Evolutionary conservation across 352 stramenopile species (phyloP).

Genomic region (Albugo laibachii): DNA sequence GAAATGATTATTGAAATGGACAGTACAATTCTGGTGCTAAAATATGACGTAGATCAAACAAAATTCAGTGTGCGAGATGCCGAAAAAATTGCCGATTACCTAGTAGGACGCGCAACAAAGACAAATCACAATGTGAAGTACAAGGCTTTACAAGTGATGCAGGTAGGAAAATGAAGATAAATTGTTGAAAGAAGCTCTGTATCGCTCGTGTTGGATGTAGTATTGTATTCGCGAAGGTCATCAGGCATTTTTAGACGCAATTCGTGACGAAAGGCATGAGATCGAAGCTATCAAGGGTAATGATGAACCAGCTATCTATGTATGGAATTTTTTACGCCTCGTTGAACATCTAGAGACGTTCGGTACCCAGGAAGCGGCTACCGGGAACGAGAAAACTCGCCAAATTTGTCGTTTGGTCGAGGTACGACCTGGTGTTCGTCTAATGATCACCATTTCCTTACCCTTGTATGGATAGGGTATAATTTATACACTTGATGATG

Average conservation of each 20-base stretch:
- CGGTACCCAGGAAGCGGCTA: slow-evolving; percentile 48
- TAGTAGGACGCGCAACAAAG: slow-evolving; percentile 52
- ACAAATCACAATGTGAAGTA: slow-evolving; percentile 73
- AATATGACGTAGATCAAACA: slow-evolving; percentile 19
- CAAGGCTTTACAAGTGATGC: slow-evolving; percentile 72
- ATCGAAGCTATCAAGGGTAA: slow-evolving; percentile 9
- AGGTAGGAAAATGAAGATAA: slow-evolving; percentile 14
- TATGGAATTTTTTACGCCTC: too few relatives aligned
- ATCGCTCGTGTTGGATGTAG: slow-evolving; percentile 11
- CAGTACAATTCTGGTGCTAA: slow-evolving; percentile 1
- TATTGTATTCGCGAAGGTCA: slow-evolving; percentile 58
- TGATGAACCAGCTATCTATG: too few relatives aligned
- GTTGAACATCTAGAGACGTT: slow-evolving; percentile 30
- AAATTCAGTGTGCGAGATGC: slow-evolving; percentile 40
- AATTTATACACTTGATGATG: too few relatives aligned
- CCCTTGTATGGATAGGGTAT: too few relatives aligned
- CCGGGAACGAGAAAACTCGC: slow-evolving; percentile 66
- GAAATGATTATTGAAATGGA: not conserved
- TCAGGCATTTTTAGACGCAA: slow-evolving; percentile 27
- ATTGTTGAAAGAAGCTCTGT: not conserved
- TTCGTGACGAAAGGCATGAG: slow-evolving; percentile 52
- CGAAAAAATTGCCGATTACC: slow-evolving; percentile 63
- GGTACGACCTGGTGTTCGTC: slow-evolving; percentile 8
- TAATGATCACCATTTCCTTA: too few relatives aligned
- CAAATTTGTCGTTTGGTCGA: slow-evolving; percentile 64